A percentile compares a stretch with the other conserved stretches of the same genome.
Conservation (phyloP, 1,284 basidiomycete species). For the Phellopilus nigrolimitatus region DNA sequence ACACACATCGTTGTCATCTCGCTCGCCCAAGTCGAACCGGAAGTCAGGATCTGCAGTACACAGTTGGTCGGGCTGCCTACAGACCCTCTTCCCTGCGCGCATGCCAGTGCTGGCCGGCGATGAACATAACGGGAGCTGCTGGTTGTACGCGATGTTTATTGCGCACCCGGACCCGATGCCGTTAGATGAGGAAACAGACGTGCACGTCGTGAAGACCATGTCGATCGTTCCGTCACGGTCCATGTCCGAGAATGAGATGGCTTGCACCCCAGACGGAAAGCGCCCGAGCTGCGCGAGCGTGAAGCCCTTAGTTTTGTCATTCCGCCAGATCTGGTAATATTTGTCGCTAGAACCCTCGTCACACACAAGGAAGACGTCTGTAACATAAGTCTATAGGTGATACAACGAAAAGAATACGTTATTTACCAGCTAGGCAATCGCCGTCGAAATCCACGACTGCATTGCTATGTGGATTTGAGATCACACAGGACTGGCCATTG, state of each 20-base stretch:
- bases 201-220: constrained; percentile 87
- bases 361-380: constrained; percentile 91
- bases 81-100: constrained; percentile 51
- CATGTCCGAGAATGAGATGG: constrained; percentile 89
- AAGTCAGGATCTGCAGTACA: constrained; percentile 83
- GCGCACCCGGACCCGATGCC: constrained; percentile 74
- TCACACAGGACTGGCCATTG: constrained; percentile 59
- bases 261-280: constrained; percentile 76
- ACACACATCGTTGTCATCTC: constrained; percentile 53
- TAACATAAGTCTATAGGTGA: background rate
- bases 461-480: constrained; percentile 89
- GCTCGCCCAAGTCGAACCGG: constrained; percentile 63
- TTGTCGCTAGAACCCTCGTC: constrained; percentile 47
- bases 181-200: constrained; percentile 55
- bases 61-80: constrained; percentile 75
- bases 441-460: constrained; percentile 95
- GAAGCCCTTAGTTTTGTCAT: constrained; percentile 76
- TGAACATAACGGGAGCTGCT: constrained; percentile 81
- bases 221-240: constrained; percentile 97
- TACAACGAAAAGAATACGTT: constrained; percentile 24
- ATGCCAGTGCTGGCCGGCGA: constrained; percentile 43
- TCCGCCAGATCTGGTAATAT: constrained; percentile 90
- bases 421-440: constrained; percentile 89
- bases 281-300: constrained; percentile 59
- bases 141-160: constrained; percentile 92